Conservation (phyloP, 495 filamentous ascomycete genomes). For the Tuber magnatum region DNA sequence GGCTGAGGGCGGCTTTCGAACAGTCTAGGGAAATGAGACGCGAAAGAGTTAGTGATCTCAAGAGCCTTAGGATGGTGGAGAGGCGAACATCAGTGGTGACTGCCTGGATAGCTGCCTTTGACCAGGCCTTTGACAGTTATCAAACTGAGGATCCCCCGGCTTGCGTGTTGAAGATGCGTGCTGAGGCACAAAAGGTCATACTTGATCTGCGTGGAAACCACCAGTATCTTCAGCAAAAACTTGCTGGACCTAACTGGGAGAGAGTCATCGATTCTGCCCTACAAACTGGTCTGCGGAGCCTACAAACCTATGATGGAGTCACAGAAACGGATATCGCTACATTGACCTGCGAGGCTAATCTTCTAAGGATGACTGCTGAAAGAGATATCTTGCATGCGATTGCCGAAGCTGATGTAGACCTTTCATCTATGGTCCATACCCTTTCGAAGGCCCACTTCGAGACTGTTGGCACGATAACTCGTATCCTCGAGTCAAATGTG, state of each 20-base stretch:
- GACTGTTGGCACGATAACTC: conserved; percentile 69
- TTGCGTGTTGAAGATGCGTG: conserved; percentile 68
- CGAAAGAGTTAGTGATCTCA: conserved; percentile 71
- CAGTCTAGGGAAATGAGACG: conserved; percentile 69
- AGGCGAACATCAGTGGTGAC: conserved; percentile 74
- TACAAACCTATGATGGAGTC: conserved; percentile 63
- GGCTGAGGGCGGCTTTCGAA: conserved; percentile 78
- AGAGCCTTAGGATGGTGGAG: conserved; percentile 75
- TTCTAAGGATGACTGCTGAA: conserved; percentile 74
- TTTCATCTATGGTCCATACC: conserved; percentile 68
- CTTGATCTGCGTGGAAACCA: conserved; percentile 80
- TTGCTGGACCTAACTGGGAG: conserved; percentile 78
- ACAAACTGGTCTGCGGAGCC: conserved; percentile 70
- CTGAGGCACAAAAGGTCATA: conserved; percentile 77
- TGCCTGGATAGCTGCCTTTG: conserved; percentile 89
- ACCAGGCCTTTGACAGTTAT: conserved; percentile 63
- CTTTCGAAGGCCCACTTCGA: conserved; percentile 88
- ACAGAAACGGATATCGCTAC: conserved; percentile 65
- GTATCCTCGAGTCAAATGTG: conserved; percentile 62
- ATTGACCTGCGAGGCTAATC: conserved; percentile 71
- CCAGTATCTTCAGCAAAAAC: conserved; percentile 76
- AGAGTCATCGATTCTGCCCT: conserved; percentile 76
- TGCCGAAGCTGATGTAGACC: conserved; percentile 70
- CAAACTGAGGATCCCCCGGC: conserved; percentile 61
- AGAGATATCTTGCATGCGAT: conserved; percentile 71